Evolutionary conservation across 306 rosid species (phyloP).

Genomic region (Pyrus communis): DNA sequence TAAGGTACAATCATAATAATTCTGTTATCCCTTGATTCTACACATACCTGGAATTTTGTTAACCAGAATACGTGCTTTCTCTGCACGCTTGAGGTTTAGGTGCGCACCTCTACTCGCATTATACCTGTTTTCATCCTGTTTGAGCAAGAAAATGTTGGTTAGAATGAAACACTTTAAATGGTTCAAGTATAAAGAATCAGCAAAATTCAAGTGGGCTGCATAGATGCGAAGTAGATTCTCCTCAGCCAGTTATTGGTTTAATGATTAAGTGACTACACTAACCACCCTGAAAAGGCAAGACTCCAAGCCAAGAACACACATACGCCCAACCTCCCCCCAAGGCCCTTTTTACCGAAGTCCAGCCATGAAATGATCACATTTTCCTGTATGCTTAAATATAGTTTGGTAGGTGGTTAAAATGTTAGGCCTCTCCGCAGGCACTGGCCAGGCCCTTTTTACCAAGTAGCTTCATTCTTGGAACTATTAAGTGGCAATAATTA

Average conservation of each 20-base stretch:
- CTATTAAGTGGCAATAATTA: background rate
- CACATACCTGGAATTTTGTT: constrained; percentile 85
- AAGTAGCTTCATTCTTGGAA: background rate
- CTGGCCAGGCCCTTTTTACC: background rate
- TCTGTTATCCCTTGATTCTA: constrained; percentile 6
- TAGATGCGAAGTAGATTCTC: background rate
- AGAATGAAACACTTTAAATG: background rate
- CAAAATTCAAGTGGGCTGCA: background rate
- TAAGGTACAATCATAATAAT: background rate
- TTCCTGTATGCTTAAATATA: background rate
- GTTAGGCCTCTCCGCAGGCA: background rate
- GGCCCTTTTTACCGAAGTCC: background rate
- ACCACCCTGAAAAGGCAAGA: background rate
- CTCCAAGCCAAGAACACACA: background rate
- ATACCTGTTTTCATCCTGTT: constrained; percentile 99
- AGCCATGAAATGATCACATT: background rate
- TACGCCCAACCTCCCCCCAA: too few species aligned
- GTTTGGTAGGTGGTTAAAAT: background rate
- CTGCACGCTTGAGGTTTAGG: constrained; percentile 96
- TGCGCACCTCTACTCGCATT: constrained; percentile 99
- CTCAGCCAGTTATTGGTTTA: background rate
- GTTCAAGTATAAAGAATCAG: background rate
- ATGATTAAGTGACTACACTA: background rate
- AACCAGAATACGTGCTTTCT: constrained; percentile 90
- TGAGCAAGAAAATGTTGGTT: constrained; percentile 17